These are phyloP conservation scores for Sergeia podlipaevii DNA, from an alignment of 208 protist species.

Conservation along the genomic window DNA sequence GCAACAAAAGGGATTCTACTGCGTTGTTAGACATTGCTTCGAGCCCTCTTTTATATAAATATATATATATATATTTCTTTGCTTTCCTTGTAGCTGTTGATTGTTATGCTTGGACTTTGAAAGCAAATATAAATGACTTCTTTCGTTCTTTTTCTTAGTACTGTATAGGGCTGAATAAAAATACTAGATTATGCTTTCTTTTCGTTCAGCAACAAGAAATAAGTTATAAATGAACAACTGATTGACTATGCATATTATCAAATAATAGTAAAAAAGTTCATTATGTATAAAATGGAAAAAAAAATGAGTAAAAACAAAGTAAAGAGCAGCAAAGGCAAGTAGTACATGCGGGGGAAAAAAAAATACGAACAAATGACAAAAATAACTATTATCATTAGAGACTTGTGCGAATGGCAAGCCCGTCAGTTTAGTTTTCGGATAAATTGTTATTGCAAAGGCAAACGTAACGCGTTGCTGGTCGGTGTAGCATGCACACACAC, in stretches of 20 bases:
- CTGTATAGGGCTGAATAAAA: constrained; percentile 1
- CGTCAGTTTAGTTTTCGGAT: too few relatives aligned
- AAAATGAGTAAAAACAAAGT: constrained; percentile 2
- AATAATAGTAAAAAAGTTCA: neutral
- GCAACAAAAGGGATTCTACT: constrained; percentile 71
- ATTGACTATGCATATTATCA: too few relatives aligned
- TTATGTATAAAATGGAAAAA: constrained; percentile 6
- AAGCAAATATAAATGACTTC: constrained; percentile 1
- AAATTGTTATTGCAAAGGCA: too few relatives aligned
- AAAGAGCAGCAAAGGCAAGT: neutral
- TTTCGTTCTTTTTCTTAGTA: constrained; percentile 15
- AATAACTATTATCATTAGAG: too few relatives aligned
- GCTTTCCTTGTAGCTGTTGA: constrained; percentile 1
- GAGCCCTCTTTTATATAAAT: neutral
- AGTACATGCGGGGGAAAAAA: neutral
- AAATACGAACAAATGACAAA: neutral
- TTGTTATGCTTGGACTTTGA: neutral
- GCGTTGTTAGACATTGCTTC: constrained; percentile 6
- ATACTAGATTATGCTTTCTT: constrained; percentile 2
- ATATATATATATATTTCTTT: constrained; percentile 4
- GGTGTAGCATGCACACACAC: too few relatives aligned
- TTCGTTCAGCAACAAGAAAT: constrained; percentile 6
- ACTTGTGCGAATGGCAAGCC: too few relatives aligned
- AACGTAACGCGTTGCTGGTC: too few relatives aligned
- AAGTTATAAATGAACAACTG: too few relatives aligned